Conservation (phyloP, 805 yeast genomes). For the Nakazawaea siamensis region DNA sequence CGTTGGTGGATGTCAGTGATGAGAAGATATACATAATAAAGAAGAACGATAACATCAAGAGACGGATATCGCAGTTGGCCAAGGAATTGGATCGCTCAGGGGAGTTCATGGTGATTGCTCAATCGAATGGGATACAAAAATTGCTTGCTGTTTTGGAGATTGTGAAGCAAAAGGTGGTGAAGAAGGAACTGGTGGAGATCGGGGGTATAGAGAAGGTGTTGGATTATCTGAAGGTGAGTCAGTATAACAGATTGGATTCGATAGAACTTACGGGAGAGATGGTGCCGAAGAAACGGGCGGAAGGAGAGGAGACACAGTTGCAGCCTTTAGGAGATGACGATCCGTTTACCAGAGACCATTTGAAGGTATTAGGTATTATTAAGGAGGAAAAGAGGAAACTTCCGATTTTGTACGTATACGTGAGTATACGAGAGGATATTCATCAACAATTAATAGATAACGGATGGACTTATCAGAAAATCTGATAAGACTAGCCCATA, state of each 20-base stretch:
- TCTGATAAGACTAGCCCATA: no score
- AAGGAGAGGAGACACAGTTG: neutral
- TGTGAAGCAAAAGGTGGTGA: slow-evolving; percentile 5
- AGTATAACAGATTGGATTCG: slow-evolving; percentile 7
- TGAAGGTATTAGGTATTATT: slow-evolving; percentile 3
- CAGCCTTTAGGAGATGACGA: slow-evolving; percentile 4
- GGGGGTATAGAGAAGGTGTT: slow-evolving; percentile 1
- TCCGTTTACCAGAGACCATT: slow-evolving; percentile 4
- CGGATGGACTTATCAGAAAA: no score
- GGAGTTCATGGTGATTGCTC: slow-evolving; percentile 4
- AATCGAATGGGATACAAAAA: slow-evolving; percentile 8
- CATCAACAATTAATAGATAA: no score
- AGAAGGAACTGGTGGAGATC: neutral
- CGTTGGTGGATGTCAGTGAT: neutral
- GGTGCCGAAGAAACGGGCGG: no score
- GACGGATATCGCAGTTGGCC: slow-evolving; percentile 5
- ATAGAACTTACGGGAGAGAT: no score
- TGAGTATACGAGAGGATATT: no score
- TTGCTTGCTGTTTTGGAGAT: slow-evolving; percentile 8
- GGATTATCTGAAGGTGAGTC: neutral
- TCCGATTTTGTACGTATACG: slow-evolving; percentile 8
- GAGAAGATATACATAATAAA: slow-evolving; percentile 1
- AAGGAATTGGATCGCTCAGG: neutral
- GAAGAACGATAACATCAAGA: slow-evolving; percentile 10
- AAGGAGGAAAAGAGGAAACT: slow-evolving; percentile 5